Evolutionary conservation across 2,329 filamentous ascomycete species (phyloP).

Genomic region (Didymella pomorum): DNA sequence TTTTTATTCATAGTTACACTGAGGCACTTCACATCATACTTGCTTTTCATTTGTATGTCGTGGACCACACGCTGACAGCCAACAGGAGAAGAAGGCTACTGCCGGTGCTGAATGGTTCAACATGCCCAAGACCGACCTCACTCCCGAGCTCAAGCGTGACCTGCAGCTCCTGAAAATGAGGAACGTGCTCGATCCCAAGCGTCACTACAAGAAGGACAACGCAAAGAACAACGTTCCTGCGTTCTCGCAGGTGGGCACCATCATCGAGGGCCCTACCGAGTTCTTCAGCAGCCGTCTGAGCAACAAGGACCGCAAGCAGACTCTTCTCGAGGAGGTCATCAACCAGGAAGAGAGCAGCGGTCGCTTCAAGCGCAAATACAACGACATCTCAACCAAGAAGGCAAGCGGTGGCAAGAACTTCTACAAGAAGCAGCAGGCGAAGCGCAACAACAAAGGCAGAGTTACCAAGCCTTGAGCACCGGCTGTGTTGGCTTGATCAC

Average conservation of each 20-base stretch:
- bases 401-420: slow-evolving; percentile 87
- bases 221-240: slow-evolving; percentile 76
- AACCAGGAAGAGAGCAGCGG: slow-evolving; percentile 69
- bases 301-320: slow-evolving; percentile 87
- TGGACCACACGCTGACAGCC: slow-evolving; percentile 32
- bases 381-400: slow-evolving; percentile 82
- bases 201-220: slow-evolving; percentile 87
- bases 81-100: slow-evolving; percentile 67
- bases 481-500: not conserved
- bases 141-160: slow-evolving; percentile 85
- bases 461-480: slow-evolving; percentile 45
- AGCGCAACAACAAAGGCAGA: slow-evolving; percentile 58
- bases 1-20: slow-evolving; percentile 79
- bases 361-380: slow-evolving; percentile 88
- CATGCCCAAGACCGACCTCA: slow-evolving; percentile 83
- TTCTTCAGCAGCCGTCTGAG: slow-evolving; percentile 81
- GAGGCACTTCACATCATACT: slow-evolving; percentile 53
- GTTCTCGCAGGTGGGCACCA: slow-evolving; percentile 87
- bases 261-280: slow-evolving; percentile 88
- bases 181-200: slow-evolving; percentile 85
- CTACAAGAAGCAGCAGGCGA: slow-evolving; percentile 79
- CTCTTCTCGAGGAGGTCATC: slow-evolving; percentile 84
- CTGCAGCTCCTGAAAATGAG: slow-evolving; percentile 90
- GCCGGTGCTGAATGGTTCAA: slow-evolving; percentile 88
- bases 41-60: slow-evolving; percentile 18